Evolutionary conservation across 345 rosid species (phyloP), one percentile per base, ranked within the genome.

Genomic region (Nasturtium officinale): DNA sequence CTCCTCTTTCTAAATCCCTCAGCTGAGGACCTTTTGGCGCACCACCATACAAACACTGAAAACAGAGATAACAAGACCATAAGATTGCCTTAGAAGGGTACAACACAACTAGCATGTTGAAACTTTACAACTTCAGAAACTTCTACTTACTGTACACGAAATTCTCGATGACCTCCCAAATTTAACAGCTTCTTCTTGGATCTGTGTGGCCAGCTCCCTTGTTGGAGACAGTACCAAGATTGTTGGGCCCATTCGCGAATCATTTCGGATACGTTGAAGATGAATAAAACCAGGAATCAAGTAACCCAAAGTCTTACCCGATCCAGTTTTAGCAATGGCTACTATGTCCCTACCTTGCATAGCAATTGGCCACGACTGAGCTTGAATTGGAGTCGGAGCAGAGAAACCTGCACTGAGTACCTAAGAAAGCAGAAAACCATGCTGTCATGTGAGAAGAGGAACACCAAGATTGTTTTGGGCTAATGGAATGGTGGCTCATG

Each of bases 351-450:
- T 87, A 79, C 87, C 82, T 81, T 86, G 93, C 83, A 95, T 67
- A 18, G 93, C 96, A 84, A 95, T 83, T 0, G 99, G 98, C 99
- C 99, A 95, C 8, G 99, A 91, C 79, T 91, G 98, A 65, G 99
- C 99, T 85, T 95, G 99, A 82, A 95, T 95, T 68, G 99, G 99
- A 57, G 99, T 95, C 35, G 99, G 99, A 40, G 92, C 80, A 82
- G 93, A 73, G 77, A 95, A 95, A 57, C 99, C 99, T 61, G 99
- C 99, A 84, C 28, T 81, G 64, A 81, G 89, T 81, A 88, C 93
- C 99, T 95, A 89, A 83, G 85, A 91, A 85, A 86, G 83, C 74
- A 84, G 82, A 83, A 83, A 82, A 69, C 78, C 87, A 81, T 77
- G 80, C 83, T 77, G 77, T 80, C 71, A 88, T 47, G 86, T 89